Percentiles rank a stretch among this genome's conserved stretches.
Conservation (phyloP, 495 filamentous ascomycete genomes). For the Lepidopterella palustris region DNA sequence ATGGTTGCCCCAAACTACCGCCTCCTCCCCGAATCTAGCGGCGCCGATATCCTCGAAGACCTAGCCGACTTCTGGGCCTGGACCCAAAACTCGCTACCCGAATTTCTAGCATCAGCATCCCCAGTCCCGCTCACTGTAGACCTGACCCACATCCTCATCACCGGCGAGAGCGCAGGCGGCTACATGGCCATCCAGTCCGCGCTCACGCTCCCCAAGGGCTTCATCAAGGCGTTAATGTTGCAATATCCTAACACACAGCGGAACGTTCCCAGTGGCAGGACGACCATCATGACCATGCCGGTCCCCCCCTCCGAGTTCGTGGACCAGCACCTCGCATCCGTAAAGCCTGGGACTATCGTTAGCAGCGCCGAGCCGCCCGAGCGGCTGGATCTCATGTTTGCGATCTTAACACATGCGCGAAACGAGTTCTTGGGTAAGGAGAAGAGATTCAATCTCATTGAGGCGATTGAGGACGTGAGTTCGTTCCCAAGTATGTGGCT, state of each 20-base stretch:
- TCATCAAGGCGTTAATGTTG: slow-evolving; percentile 27
- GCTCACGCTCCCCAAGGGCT: slow-evolving; percentile 28
- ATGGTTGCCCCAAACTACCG: slow-evolving; percentile 47
- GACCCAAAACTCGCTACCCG: slow-evolving; percentile 27
- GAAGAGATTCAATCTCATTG: slow-evolving; percentile 9
- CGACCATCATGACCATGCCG: neutral
- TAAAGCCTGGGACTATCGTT: slow-evolving; percentile 9
- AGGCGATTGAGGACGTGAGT: slow-evolving; percentile 10
- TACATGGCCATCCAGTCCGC: slow-evolving; percentile 37
- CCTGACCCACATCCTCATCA: slow-evolving; percentile 16
- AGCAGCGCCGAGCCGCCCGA: neutral
- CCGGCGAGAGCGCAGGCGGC: slow-evolving; percentile 38
- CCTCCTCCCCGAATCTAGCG: slow-evolving; percentile 45
- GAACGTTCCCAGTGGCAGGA: neutral
- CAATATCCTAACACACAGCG: slow-evolving; percentile 22
- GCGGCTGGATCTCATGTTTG: slow-evolving; percentile 7
- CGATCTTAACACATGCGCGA: slow-evolving; percentile 11
- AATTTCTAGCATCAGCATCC: slow-evolving; percentile 5
- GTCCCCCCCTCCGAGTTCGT: slow-evolving; percentile 5
- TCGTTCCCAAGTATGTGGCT: slow-evolving; percentile 17
- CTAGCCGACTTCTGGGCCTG: slow-evolving; percentile 48
- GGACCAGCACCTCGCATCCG: slow-evolving; percentile 6
- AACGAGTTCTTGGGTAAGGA: slow-evolving; percentile 14
- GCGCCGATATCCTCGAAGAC: slow-evolving; percentile 45
- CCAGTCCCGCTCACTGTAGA: slow-evolving; percentile 9